Evolutionary conservation across 108 stramenopile genomes (phyloP).

Genomic region (Tribonema minus): DNA sequence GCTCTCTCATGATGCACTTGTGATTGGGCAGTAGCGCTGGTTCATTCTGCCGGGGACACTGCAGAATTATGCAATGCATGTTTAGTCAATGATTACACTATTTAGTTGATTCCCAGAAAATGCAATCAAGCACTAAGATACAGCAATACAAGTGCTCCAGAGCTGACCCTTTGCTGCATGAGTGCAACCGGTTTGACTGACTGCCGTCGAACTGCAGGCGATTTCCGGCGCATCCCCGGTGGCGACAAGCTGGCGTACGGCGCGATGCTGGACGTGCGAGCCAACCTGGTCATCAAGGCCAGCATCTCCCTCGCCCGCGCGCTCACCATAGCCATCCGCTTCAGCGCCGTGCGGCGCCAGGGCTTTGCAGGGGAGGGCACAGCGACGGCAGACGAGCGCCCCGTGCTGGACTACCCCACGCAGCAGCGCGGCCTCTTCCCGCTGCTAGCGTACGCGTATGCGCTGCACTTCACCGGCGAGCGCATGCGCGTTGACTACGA

Average conservation of each 20-base stretch:
- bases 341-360: constrained; percentile 82
- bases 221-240: constrained; percentile 18
- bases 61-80: no score
- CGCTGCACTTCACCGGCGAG: constrained; percentile 78
- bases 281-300: constrained; percentile 27
- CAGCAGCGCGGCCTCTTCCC: constrained; percentile 86
- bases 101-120: no score
- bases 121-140: no score
- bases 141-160: no score
- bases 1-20: no score
- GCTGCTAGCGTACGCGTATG: constrained; percentile 75
- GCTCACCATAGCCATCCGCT: constrained; percentile 62
- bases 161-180: no score
- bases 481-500: constrained; percentile 54
- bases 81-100: no score
- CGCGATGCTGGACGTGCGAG: constrained; percentile 43
- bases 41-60: no score
- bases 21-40: no score
- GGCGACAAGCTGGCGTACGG: constrained; percentile 40
- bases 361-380: constrained; percentile 60
- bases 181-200: no score
- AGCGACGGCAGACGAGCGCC: constrained; percentile 49
- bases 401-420: constrained; percentile 84
- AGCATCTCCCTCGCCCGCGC: constrained; percentile 66
- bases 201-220: no score